phyloP scores from a whole-genome alignment of 306 rosid species.

The Sechiopsis laciniata region DNA sequence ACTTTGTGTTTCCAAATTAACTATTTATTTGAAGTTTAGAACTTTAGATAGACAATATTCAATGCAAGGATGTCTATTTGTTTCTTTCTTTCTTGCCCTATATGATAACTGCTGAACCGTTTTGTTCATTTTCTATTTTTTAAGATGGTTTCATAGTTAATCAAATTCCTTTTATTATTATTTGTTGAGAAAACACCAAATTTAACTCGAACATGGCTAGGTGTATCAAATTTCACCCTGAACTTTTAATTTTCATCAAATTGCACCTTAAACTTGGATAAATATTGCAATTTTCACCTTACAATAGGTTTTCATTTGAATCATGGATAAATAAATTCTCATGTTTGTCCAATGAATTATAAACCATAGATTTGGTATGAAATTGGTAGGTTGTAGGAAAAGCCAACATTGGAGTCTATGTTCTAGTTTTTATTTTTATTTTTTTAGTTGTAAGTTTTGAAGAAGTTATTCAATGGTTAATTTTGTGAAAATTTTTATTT shows the following conservation, averaged over 20 bases:
- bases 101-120: not conserved
- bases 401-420: not conserved
- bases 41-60: slow-evolving; percentile 6
- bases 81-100: not conserved
- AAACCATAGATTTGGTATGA: not conserved
- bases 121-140: not conserved
- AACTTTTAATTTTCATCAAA: not conserved
- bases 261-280: not conserved
- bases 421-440: too few species aligned
- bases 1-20: slow-evolving; percentile 1
- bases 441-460: too few species aligned
- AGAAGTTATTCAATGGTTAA: too few species aligned
- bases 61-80: not conserved
- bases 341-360: not conserved
- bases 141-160: not conserved
- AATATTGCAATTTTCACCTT: not conserved
- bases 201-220: not conserved
- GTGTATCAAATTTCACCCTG: not conserved
- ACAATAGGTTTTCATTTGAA: not conserved
- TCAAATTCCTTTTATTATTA: not conserved
- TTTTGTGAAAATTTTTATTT: too few species aligned
- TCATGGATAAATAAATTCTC: not conserved
- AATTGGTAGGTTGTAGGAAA: not conserved
- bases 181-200: not conserved
- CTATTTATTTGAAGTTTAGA: not conserved